Conservation (phyloP, 805 yeast genomes). For the Starmerella roubikii region DNA sequence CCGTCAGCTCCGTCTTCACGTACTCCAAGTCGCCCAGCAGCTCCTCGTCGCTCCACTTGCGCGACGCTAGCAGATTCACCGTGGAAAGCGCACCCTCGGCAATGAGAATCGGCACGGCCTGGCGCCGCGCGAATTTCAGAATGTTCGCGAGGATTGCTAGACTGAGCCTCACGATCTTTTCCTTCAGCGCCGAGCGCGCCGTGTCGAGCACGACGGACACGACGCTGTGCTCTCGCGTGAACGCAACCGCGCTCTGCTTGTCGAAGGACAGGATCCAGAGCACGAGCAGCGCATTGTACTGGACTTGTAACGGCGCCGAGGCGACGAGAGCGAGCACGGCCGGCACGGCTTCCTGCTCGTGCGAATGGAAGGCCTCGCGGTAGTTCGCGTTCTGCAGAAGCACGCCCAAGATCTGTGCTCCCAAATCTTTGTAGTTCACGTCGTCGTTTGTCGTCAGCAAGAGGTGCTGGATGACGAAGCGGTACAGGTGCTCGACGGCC, state of each 20-base stretch:
- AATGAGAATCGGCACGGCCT: conserved; percentile 50
- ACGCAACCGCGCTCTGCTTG: conserved; percentile 34
- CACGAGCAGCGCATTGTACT: conserved; percentile 62
- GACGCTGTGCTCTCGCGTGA: conserved; percentile 36
- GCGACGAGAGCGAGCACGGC: conserved; percentile 36
- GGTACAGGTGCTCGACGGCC: conserved; percentile 24
- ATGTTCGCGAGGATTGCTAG: conserved; percentile 46
- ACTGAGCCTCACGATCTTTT: conserved; percentile 78
- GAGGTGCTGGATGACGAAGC: conserved; percentile 23
- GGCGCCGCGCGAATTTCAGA: conserved; percentile 24
- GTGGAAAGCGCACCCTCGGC: conserved; percentile 63
- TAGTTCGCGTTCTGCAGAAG: conserved; percentile 41
- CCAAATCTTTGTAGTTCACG: conserved; percentile 43
- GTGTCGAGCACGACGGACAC: conserved; percentile 32
- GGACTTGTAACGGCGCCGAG: conserved; percentile 49
- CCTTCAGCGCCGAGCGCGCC: conserved; percentile 75
- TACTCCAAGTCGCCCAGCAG: conserved; percentile 54
- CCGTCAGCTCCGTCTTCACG: conserved; percentile 48
- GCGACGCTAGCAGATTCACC: conserved; percentile 54
- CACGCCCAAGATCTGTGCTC: conserved; percentile 51
- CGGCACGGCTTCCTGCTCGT: conserved; percentile 34
- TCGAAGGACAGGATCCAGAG: conserved; percentile 81
- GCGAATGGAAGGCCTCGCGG: conserved; percentile 39
- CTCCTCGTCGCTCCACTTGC: conserved; percentile 94
- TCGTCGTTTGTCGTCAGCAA: conserved; percentile 27